Base-by-base conservation (phyloP, 306 rosid genomes). In the Albizia julibrissin region DNA sequence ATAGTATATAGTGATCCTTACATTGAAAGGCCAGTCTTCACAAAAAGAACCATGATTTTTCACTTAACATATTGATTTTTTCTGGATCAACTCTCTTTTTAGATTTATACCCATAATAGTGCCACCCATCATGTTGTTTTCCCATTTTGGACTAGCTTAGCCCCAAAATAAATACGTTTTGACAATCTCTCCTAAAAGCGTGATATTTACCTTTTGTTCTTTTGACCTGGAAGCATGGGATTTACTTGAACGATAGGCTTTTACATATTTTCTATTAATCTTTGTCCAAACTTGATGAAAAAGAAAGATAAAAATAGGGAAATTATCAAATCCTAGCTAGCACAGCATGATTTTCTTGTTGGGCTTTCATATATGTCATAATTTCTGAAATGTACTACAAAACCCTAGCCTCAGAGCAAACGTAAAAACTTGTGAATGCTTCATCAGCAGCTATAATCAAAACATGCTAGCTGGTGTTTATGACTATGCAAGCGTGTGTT, bases 381-480 rank as follows among this genome's bases (percentile, higher is more conserved):
- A 47, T 72, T 27, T 62, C 68, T 62, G 13, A 24, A 24, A 4
- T 62, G 68, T 62, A 62, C 37, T 62, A 29, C 19, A 62, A 59
- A 24, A 4, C 33, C 34, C 67, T 61, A 61, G 67, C 18, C 67
- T 59, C 12, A 16, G 13, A 69, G 75, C 22, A 72, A 69, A 86
- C 85, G 84, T 43, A 68, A 69, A 22, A 22, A 8, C 59, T 76
- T 81, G 81, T 78, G 73, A 64, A 74, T 73, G 85, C 37, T 14
- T 27, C 19, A 13, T 27, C 19, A 62, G 59, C 59, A 52, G 59
- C 59, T 18, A 40, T 79, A 61, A 58, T 86, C 86, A 79, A 84
- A 81, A 82, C 75, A 76, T 87, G 85, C 70, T 80, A 87, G 85
- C 76, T 80, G 89, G 86, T 85, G 37, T 27, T 67, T 67, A 34